A percentile compares a stretch with the other conserved stretches of the same genome.
These are phyloP conservation scores for Xylaria castorea DNA, from an alignment of 495 filamentous ascomycete genomes.

Conservation along the genomic window DNA sequence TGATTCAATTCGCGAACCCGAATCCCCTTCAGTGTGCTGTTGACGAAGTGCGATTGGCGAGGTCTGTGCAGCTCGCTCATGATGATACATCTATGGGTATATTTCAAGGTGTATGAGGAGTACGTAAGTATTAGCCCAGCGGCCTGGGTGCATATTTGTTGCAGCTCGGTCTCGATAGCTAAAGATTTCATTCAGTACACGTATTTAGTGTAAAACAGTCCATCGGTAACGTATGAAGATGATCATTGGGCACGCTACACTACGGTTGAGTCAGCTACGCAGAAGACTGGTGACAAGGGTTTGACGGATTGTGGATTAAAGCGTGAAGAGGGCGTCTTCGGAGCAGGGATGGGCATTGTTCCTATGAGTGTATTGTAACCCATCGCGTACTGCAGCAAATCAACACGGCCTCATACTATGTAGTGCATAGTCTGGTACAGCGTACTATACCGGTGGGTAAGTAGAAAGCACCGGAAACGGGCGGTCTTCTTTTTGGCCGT, in stretches of 20 bases:
- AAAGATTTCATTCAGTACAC: background rate
- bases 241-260: background rate
- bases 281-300: background rate
- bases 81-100: background rate
- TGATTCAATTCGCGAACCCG: background rate
- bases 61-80: background rate
- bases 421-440: background rate
- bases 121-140: background rate
- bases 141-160: background rate
- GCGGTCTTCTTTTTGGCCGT: background rate
- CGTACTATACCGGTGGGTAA: background rate
- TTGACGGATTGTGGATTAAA: slow-evolving; percentile 13
- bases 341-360: background rate
- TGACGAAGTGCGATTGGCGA: background rate
- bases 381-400: slow-evolving; percentile 2
- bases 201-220: background rate
- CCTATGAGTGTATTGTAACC: background rate
- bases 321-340: background rate
- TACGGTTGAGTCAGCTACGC: background rate
- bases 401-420: background rate
- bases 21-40: background rate
- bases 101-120: background rate
- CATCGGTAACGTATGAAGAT: background rate
- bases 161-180: background rate
- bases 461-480: slow-evolving; percentile 1